Percentiles rank a stretch among this genome's conserved stretches.
Conservation (phyloP, 352 stramenopile species). For the Pythium chondricola region DNA sequence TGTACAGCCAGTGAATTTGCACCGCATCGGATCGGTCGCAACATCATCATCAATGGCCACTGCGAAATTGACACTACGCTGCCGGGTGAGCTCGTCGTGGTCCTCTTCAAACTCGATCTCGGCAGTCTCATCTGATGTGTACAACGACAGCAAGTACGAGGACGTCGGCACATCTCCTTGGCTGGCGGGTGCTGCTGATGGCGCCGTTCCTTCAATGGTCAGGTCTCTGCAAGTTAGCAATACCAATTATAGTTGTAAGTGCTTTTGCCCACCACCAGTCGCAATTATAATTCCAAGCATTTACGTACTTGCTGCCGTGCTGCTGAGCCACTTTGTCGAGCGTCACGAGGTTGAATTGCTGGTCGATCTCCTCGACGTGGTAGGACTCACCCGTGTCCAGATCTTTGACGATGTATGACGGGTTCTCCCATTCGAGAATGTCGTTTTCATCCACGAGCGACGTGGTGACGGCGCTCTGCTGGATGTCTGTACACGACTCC, state of each 20-base stretch:
- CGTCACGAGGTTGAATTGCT: slow-evolving; percentile 73
- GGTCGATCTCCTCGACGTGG: slow-evolving; percentile 76
- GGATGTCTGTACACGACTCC: neutral
- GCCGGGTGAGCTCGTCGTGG: slow-evolving; percentile 23
- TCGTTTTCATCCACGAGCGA: slow-evolving; percentile 12
- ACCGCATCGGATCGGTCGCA: slow-evolving; percentile 34
- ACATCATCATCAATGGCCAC: slow-evolving; percentile 49
- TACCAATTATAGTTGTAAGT: no score
- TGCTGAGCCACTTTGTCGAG: slow-evolving; percentile 59
- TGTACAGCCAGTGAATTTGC: slow-evolving; percentile 43
- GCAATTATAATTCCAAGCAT: no score
- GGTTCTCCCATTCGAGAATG: slow-evolving; percentile 64
- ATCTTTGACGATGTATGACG: slow-evolving; percentile 76
- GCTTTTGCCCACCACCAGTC: no score
- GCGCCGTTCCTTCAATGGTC: no score
- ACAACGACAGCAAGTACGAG: slow-evolving; percentile 68
- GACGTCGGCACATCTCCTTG: slow-evolving; percentile 32
- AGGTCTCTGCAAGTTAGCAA: no score
- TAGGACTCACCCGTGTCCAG: slow-evolving; percentile 77
- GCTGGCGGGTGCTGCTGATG: no score
- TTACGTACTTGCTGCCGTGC: slow-evolving; percentile 49
- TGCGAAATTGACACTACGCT: slow-evolving; percentile 45
- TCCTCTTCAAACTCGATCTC: slow-evolving; percentile 76
- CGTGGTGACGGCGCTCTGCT: neutral
- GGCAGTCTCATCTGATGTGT: slow-evolving; percentile 71